A percentile compares a stretch with the other conserved stretches of the same genome.
phyloP scores from a whole-genome alignment of 1,284 basidiomycete species.

The Ceratobasidium theobromae region DNA sequence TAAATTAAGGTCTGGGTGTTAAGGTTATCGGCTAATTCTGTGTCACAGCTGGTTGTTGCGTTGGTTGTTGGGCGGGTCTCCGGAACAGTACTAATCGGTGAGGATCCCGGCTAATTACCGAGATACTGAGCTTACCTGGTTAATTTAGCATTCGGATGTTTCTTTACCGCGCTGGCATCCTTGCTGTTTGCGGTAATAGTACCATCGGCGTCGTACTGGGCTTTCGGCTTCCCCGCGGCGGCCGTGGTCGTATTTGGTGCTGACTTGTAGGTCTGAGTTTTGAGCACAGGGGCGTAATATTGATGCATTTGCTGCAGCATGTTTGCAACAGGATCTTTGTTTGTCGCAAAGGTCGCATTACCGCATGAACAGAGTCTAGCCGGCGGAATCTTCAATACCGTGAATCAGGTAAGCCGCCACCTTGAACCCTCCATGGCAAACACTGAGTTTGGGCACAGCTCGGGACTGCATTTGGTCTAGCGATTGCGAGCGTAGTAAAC shows the following conservation, averaged over 20 bases:
- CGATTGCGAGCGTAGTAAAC: conserved; percentile 73
- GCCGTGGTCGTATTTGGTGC: conserved; percentile 72
- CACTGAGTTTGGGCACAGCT: conserved; percentile 48
- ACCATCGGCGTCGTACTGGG: conserved; percentile 68
- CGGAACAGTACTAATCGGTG: conserved; percentile 58
- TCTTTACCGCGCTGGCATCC: conserved; percentile 63
- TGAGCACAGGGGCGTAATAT: background rate
- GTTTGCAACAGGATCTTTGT: conserved; percentile 71
- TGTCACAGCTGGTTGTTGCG: conserved; percentile 52
- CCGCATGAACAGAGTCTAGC: conserved; percentile 78
- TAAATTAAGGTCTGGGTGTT: conserved; percentile 38
- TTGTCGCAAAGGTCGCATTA: conserved; percentile 69
- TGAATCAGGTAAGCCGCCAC: conserved; percentile 58
- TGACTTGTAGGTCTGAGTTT: conserved; percentile 55
- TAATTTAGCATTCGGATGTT: conserved; percentile 54
- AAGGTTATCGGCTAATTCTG: conserved; percentile 39
- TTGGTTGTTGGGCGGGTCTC: conserved; percentile 59
- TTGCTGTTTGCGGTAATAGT: conserved; percentile 73
- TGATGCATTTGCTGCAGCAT: conserved; percentile 44
- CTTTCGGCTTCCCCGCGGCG: conserved; percentile 76
- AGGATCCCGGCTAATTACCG: conserved; percentile 36
- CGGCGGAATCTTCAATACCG: conserved; percentile 74
- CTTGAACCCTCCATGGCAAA: background rate
- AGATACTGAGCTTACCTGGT: background rate
- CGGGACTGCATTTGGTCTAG: conserved; percentile 73